These are phyloP conservation scores for Aspergillus uvarum DNA, from an alignment of 2,329 filamentous ascomycete genomes.

Conservation along the genomic window DNA sequence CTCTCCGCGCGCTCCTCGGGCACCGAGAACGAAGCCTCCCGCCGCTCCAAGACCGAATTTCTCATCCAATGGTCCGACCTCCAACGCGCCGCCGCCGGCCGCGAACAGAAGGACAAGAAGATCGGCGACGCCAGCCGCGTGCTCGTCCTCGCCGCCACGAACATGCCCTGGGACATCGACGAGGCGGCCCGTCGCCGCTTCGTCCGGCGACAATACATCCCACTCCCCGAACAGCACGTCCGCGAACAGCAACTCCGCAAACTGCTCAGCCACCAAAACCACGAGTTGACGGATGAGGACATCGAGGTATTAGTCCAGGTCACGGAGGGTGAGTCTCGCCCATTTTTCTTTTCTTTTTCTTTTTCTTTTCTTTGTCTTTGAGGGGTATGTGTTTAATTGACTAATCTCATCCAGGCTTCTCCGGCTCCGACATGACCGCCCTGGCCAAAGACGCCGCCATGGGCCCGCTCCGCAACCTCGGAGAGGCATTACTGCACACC, in stretches of 20 bases:
- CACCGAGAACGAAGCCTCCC: slow-evolving; percentile 87
- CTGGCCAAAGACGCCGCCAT: slow-evolving; percentile 97
- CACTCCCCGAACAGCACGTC: slow-evolving; percentile 81
- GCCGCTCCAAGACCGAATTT: slow-evolving; percentile 96
- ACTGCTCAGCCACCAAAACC: slow-evolving; percentile 82
- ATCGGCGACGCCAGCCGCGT: slow-evolving; percentile 82
- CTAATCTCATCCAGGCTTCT: slow-evolving; percentile 67
- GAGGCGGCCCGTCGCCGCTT: slow-evolving; percentile 90
- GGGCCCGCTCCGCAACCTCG: slow-evolving; percentile 86
- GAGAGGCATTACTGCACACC: slow-evolving; percentile 85
- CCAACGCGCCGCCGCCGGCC: slow-evolving; percentile 84
- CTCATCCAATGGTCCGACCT: slow-evolving; percentile 96
- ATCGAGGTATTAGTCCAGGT: slow-evolving; percentile 71
- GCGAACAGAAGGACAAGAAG: slow-evolving; percentile 62
- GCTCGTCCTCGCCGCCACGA: slow-evolving; percentile 90
- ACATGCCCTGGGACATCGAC: slow-evolving; percentile 96
- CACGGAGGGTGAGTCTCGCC: slow-evolving; percentile 67
- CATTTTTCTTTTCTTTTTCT: no score
- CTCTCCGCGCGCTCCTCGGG: slow-evolving; percentile 74
- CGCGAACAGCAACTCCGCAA: slow-evolving; percentile 75
- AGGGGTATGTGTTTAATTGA: no score
- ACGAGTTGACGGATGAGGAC: slow-evolving; percentile 69
- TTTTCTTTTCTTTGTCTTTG: no score
- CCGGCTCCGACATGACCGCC: slow-evolving; percentile 93
- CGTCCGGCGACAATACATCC: slow-evolving; percentile 92